Evolutionary conservation across 768 basidiomycete genomes (phyloP).

Genomic region (Ephemerocybe angulata): DNA sequence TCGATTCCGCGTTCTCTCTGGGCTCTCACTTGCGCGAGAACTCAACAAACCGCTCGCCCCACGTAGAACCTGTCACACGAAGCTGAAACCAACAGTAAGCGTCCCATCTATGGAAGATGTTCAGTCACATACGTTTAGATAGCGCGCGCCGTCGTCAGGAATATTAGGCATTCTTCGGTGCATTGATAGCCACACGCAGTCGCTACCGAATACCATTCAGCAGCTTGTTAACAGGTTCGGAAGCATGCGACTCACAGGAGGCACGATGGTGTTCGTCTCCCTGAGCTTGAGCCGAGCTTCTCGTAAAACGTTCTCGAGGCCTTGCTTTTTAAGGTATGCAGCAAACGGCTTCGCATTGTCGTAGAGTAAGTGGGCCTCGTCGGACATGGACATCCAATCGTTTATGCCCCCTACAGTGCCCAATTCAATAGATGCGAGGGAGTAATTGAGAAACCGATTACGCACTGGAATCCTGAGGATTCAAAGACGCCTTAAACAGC

Average conservation of each 20-base stretch:
- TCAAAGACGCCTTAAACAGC: too few relatives aligned
- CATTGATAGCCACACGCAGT: constrained; percentile 18
- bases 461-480: neutral
- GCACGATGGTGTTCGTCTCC: constrained; percentile 24
- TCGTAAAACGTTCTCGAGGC: constrained; percentile 15
- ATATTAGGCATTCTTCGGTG: constrained; percentile 27
- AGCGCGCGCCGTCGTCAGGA: constrained; percentile 30
- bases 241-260: constrained; percentile 14
- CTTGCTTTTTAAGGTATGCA: constrained; percentile 24
- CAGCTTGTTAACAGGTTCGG: neutral
- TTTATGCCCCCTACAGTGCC: neutral
- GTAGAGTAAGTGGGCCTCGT: constrained; percentile 13
- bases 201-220: constrained; percentile 19
- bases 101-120: too few relatives aligned
- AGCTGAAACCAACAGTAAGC: neutral
- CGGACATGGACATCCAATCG: neutral
- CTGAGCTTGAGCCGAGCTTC: constrained; percentile 19
- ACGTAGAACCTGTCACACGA: neutral
- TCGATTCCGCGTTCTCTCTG: neutral
- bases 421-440: neutral
- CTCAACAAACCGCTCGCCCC: constrained; percentile 3
- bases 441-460: neutral
- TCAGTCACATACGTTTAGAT: constrained; percentile 21
- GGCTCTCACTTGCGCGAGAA: neutral
- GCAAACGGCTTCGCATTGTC: constrained; percentile 31